Evolutionary conservation across 1,284 basidiomycete genomes (phyloP).

Genomic region (Vanrija humicola): DNA sequence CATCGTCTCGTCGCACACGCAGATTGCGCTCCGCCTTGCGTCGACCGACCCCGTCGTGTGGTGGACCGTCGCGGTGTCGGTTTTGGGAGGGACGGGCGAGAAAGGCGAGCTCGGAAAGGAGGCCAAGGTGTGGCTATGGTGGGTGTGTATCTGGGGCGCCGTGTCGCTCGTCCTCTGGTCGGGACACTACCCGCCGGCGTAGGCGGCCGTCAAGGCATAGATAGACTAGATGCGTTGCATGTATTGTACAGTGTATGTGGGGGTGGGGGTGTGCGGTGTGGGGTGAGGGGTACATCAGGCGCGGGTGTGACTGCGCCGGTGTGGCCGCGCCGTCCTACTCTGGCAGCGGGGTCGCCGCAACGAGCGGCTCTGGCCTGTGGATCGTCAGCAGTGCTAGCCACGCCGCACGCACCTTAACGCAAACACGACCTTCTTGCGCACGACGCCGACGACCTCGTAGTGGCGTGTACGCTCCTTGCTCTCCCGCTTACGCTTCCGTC

Average conservation of each 20-base stretch:
- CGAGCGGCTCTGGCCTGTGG: slow-evolving; percentile 46
- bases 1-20: slow-evolving; percentile 77
- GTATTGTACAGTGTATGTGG: too few relatives aligned
- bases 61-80: slow-evolving; percentile 71
- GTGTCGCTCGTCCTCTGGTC: slow-evolving; percentile 75
- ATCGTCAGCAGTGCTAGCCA: neutral
- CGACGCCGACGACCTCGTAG: slow-evolving; percentile 47
- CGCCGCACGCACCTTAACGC: slow-evolving; percentile 32
- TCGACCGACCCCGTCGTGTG: slow-evolving; percentile 75
- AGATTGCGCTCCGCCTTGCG: slow-evolving; percentile 79
- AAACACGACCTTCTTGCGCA: slow-evolving; percentile 48
- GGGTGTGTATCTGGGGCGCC: slow-evolving; percentile 72
- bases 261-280: too few relatives aligned
- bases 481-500: slow-evolving; percentile 8
- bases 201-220: slow-evolving; percentile 2
- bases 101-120: slow-evolving; percentile 3
- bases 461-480: slow-evolving; percentile 33
- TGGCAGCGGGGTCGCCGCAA: slow-evolving; percentile 43
- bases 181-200: slow-evolving; percentile 86
- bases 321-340: slow-evolving; percentile 24
- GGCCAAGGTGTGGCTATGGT: slow-evolving; percentile 50
- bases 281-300: too few relatives aligned
- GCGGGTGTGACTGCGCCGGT: too few relatives aligned
- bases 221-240: too few relatives aligned
- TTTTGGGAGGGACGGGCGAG: slow-evolving; percentile 40